Evolutionary conservation across 306 rosid genomes (phyloP), one percentile per base, ranked within the genome.

Genomic region (Casuarina cunninghamiana): DNA sequence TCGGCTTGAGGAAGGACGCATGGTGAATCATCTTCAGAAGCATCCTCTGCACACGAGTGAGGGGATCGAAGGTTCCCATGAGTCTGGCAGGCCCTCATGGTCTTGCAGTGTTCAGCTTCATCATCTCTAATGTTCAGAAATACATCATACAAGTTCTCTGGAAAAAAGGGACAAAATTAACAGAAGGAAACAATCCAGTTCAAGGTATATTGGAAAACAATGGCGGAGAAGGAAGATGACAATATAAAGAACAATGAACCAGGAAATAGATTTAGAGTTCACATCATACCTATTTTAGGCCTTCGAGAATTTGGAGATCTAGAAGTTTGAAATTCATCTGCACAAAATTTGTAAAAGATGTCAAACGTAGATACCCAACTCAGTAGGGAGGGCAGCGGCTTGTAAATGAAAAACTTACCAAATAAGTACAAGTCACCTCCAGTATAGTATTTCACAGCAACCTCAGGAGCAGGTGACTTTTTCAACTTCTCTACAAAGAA

Each of bases 241-340:
- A 15, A 6, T 53, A 55, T 42, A 67, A 13, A 26, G 53, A 74
- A 78, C 72, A 53, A 75, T 58, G 77, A 61, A 72, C 60, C 45
- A 15, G 10, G 35, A 43, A 35, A 79, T 32, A 62, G 15, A 16
- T 45, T 17, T 26, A 67, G 74, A 55, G 57, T 84, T 55, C 60
- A 55, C 77, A 73, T 35, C 77, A 75, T 86, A 86, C 99, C 97
- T 82, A 95, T 95, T 83, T 78, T 91, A 66, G 99, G 99, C 79
- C 97, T 91, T 78, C 97, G 90, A 63, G 97, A 19, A 86, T 88
- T 95, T 50, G 99, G 99, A 77, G 75, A 72, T 79, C 97, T 89
- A 78, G 97, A 84, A 15, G 99, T 91, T 85, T 95, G 99, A 88
- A 95, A 95, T 85, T 95, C 99, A 91, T 95, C 97, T 95, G 91